These are phyloP conservation scores for Hanseniaspora meyeri DNA, from an alignment of 805 yeast genomes.

Conservation along the genomic window DNA sequence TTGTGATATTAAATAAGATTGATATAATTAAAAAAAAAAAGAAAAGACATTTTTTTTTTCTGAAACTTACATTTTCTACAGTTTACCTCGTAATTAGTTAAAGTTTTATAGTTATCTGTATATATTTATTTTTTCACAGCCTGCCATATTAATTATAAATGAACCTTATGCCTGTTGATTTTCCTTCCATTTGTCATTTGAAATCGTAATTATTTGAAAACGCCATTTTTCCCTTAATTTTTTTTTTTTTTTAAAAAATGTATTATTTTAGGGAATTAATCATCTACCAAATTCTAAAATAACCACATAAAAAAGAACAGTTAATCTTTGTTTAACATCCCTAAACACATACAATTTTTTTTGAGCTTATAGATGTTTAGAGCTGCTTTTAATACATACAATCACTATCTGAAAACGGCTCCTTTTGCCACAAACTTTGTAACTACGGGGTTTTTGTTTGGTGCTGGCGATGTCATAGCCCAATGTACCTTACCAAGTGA, in stretches of 20 bases:
- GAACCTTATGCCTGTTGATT: too few relatives aligned
- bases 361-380: background rate
- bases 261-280: background rate
- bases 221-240: background rate
- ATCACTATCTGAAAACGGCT: background rate
- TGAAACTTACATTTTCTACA: too few relatives aligned
- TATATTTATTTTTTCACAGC: background rate
- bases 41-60: too few relatives aligned
- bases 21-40: too few relatives aligned
- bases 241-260: too few relatives aligned
- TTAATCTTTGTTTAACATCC: too few relatives aligned
- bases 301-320: too few relatives aligned
- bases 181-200: background rate
- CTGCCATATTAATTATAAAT: too few relatives aligned
- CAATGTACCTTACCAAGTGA: constrained; percentile 31
- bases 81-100: too few relatives aligned
- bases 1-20: too few relatives aligned
- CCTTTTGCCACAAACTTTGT: constrained; percentile 35
- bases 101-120: background rate
- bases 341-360: too few relatives aligned
- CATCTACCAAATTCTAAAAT: background rate
- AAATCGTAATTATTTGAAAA: background rate
- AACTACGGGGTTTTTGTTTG: constrained; percentile 52
- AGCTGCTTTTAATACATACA: background rate
- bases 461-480: constrained; percentile 64